Evolutionary conservation across 2,329 filamentous ascomycete species (phyloP).

Genomic region (Talaromyces sp.): DNA sequence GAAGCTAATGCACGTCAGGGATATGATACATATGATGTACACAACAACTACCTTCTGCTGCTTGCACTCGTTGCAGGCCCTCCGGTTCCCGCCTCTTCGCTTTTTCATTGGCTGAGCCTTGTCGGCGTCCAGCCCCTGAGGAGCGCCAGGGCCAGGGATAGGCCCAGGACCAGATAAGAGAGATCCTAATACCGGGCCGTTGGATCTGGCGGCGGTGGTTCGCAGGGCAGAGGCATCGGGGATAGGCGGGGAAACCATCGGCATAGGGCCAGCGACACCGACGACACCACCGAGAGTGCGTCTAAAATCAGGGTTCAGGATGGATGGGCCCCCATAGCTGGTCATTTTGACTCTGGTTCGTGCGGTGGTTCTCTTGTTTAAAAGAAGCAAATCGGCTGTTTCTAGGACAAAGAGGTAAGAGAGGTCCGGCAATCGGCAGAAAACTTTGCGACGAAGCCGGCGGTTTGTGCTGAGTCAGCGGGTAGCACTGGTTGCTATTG

Average conservation of each 20-base stretch:
- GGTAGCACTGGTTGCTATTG: background rate
- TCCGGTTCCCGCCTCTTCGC: conserved; percentile 39
- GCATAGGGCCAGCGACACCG: background rate
- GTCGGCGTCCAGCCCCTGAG: conserved; percentile 20
- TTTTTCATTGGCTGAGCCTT: conserved; percentile 47
- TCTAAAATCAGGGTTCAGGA: conserved; percentile 17
- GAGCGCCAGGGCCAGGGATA: conserved; percentile 1
- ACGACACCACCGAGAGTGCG: conserved; percentile 8
- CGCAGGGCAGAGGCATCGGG: conserved; percentile 13
- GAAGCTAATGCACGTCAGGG: conserved; percentile 45
- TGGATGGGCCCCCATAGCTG: conserved; percentile 14
- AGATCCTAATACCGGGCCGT: conserved; percentile 14
- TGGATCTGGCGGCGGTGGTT: conserved; percentile 2
- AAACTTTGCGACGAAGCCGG: conserved; percentile 32
- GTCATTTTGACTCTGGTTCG: conserved; percentile 5
- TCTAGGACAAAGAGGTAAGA: background rate
- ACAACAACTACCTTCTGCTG: conserved; percentile 58
- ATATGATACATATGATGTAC: background rate
- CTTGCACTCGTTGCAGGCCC: conserved; percentile 65
- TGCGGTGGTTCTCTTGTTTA: background rate
- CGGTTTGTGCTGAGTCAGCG: conserved; percentile 22
- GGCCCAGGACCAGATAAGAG: background rate
- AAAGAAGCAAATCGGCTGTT: conserved; percentile 1
- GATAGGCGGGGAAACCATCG: background rate
- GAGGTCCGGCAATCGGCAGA: conserved; percentile 39